Base-by-base conservation (phyloP, 2,329 filamentous ascomycete genomes). In the Teratosphaeria zuluensis region DNA sequence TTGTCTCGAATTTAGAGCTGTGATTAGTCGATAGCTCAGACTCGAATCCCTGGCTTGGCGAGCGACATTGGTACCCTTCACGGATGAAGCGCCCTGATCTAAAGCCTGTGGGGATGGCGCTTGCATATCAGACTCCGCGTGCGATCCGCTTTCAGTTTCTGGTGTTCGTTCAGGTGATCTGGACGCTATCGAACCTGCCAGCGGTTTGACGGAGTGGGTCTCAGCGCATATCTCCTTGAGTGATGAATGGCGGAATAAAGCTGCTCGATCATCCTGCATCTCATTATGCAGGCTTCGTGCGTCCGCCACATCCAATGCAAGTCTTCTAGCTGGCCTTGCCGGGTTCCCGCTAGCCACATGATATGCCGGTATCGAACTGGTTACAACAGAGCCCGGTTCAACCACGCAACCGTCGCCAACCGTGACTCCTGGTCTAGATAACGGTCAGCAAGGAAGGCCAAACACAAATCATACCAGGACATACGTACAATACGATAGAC, bases 401-500 rank as follows among this genome's bases (percentile, higher is more conserved):
- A 68, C 61, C 9, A 63, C 64, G 58, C 61, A 61, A 21, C 65
- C 59, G n/a, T 68, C 56, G 3, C 62, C 65, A 14, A 67, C 63
- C 21, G 57, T 64, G 30, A 66, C 63, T 7, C 67, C 67, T 0
- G 66, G 63, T 16, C 58, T 60, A 19, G 28, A 9, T 4, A 33
- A 8, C 2, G 14, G 30, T 57, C 21, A 53, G 33, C 19, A 30
- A 28, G 21, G 1, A n/a, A 4, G 1, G 21, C 32, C 12, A 35
- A 53, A 14, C 16, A 2, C 38, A 35, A 24, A 8, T 28, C 4
- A 4, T n/a, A 19, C 14, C 9, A 11, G 21, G 31, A 33, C 16
- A 30, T 16, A 38, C 58, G 21, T 52, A 60, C 53, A 68, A 30
- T 24, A 69, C 63, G 5, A 64, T 60, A n/a, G 61, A 62, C 57